Base-by-base conservation (phyloP, 75 land plant genomes). In the Sequoiadendron giganteum region DNA sequence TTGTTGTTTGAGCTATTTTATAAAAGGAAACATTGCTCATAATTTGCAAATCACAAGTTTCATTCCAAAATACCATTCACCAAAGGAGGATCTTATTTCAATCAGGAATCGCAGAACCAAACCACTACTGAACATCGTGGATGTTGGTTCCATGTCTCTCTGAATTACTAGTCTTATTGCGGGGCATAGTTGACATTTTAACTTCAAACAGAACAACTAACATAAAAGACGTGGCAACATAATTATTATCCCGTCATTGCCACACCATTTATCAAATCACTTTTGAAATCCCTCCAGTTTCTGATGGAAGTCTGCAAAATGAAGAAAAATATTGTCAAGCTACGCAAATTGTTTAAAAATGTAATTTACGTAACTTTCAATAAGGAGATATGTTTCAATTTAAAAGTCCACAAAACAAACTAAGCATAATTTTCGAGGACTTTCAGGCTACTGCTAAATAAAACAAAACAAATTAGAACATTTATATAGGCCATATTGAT, bases 291-390 rank as follows among this genome's bases (percentile, higher is more conserved):
- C 45, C 82, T 79, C 82, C 82, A 79, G 82, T 79, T 19, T 79
- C 82, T 79, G 82, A 6, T 79, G 82, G 82, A 39, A 79, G 82
- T 19, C 82, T 79, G 82, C 82, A 79, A 79, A 43, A 79, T 18
- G 82, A 40, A 34, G 45, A 79, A 40, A 79, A 79, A 65, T 79
- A 40, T 79, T 6, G 43, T 79, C 40, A 39, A 5, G 21, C 45
- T 79, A 42, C 21, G 70, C 1, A 79, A 40, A 40, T 42, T 40
- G 45, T 79, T 42, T 2, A 79, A 42, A 79, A 79, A 5, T 40
- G 28, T 79, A 40, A 19, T 79, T 40, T 79, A 40, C 28, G 8
- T 19, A 40, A 40, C 16, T 79, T 42, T 8, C 28, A 79, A 6
- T 19, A 42, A 40, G 43, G 43, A 19, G 8, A 79, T 79, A 19